Evolutionary conservation across 2,329 filamentous ascomycete species (phyloP).

Genomic region (Trichoderma koningii): DNA sequence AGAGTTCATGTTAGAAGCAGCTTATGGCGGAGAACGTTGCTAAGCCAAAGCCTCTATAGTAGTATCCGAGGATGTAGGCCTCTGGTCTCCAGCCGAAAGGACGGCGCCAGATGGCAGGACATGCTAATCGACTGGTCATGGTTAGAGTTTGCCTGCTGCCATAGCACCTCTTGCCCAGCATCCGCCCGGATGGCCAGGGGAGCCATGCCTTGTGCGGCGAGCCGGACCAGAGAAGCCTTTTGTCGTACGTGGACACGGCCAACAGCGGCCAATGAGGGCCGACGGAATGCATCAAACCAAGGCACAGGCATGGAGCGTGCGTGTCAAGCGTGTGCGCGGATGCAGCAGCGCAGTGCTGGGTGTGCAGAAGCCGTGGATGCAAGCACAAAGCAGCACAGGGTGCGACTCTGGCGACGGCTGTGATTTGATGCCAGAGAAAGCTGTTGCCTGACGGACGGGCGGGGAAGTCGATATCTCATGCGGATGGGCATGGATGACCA

Average conservation of each 20-base stretch:
- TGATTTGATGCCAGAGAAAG: neutral
- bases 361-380: neutral
- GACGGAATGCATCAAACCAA: neutral
- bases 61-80: too few relatives aligned
- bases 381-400: neutral
- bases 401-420: neutral
- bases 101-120: too few relatives aligned
- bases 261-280: neutral
- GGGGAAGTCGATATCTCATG: neutral
- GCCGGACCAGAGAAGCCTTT: neutral
- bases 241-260: slow-evolving; percentile 14
- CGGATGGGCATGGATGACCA: too few relatives aligned
- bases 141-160: neutral
- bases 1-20: neutral
- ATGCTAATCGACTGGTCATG: too few relatives aligned
- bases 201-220: slow-evolving; percentile 3
- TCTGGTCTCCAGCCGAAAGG: neutral
- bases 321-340: slow-evolving; percentile 1
- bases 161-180: neutral
- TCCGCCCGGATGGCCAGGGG: slow-evolving; percentile 9
- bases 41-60: neutral
- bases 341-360: neutral
- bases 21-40: too few relatives aligned
- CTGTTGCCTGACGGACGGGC: slow-evolving; percentile 21
- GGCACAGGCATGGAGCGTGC: slow-evolving; percentile 14